Conservation (phyloP, 108 stramenopile species). For the Asterionellopsis glacialis region DNA sequence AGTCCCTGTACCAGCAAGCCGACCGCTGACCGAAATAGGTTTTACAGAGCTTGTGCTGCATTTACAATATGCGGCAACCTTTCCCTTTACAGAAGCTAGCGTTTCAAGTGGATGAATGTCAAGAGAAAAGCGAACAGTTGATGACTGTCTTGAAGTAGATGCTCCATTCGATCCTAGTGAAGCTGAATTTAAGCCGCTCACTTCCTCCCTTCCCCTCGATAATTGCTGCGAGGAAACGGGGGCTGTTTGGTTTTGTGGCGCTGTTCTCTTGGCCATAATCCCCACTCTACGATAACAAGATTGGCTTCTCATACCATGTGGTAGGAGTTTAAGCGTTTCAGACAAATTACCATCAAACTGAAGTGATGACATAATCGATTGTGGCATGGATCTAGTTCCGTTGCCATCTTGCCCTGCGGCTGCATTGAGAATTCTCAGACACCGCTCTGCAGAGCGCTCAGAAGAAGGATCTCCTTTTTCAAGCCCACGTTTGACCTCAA, state of each 20-base stretch:
- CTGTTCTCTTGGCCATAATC: slow-evolving; percentile 51
- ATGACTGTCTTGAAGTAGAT: slow-evolving; percentile 1
- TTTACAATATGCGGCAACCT: slow-evolving; percentile 59
- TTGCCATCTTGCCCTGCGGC: slow-evolving; percentile 54
- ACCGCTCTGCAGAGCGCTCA: slow-evolving; percentile 69
- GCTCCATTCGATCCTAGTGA: slow-evolving; percentile 2
- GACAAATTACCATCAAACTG: slow-evolving; percentile 23
- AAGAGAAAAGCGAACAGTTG: slow-evolving; percentile 52
- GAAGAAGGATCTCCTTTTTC: slow-evolving; percentile 35
- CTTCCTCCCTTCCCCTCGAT: not conserved
- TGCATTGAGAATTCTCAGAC: slow-evolving; percentile 77
- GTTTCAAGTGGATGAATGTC: slow-evolving; percentile 86
- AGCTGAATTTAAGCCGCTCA: not conserved
- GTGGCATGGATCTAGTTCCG: slow-evolving; percentile 44
- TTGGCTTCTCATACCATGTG: slow-evolving; percentile 78
- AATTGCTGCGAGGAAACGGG: not conserved
- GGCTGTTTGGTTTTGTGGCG: not conserved
- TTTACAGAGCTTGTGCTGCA: slow-evolving; percentile 46
- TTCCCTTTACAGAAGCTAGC: slow-evolving; percentile 53
- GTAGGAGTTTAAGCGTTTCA: slow-evolving; percentile 37
- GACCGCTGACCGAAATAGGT: slow-evolving; percentile 48
- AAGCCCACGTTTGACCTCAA: slow-evolving; percentile 59
- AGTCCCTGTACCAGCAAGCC: slow-evolving; percentile 14
- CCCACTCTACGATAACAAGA: slow-evolving; percentile 56
- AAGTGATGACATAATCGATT: slow-evolving; percentile 44